phyloP scores from a whole-genome alignment of 805 yeast genomes.

The Candida incommunis region DNA sequence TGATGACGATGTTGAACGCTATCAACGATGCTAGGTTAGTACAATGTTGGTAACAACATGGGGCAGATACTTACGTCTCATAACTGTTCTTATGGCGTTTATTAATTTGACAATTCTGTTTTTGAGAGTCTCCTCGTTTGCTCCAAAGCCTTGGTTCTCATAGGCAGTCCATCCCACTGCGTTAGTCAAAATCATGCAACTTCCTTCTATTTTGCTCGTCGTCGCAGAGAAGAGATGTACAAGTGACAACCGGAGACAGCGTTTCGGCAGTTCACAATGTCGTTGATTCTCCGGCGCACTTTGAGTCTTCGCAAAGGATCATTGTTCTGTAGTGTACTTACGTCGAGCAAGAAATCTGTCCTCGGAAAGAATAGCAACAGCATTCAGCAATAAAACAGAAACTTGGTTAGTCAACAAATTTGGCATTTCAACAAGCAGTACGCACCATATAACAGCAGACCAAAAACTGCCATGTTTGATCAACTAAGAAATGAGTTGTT shows the following conservation, averaged over 20 bases:
- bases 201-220: too few species aligned
- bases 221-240: too few species aligned
- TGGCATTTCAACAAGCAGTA: neutral
- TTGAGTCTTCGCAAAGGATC: too few species aligned
- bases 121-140: slow-evolving; percentile 35
- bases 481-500: too few species aligned
- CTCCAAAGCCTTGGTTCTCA: slow-evolving; percentile 30
- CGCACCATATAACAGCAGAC: neutral
- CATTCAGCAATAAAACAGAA: slow-evolving; percentile 40
- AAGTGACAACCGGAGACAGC: too few species aligned
- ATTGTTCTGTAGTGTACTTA: too few species aligned
- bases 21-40: slow-evolving; percentile 45
- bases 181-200: slow-evolving; percentile 8
- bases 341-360: slow-evolving; percentile 63
- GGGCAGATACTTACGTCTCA: slow-evolving; percentile 44
- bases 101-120: slow-evolving; percentile 49
- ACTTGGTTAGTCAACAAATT: neutral
- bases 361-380: slow-evolving; percentile 67
- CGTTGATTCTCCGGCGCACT: too few species aligned
- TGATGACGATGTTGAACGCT: slow-evolving; percentile 48
- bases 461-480: slow-evolving; percentile 1
- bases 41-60: neutral
- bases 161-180: slow-evolving; percentile 33
- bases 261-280: too few species aligned
- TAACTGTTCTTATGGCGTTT: slow-evolving; percentile 59